phyloP scores from a whole-genome alignment of 2,329 filamentous ascomycete species.

The Verticillium dahliae region DNA sequence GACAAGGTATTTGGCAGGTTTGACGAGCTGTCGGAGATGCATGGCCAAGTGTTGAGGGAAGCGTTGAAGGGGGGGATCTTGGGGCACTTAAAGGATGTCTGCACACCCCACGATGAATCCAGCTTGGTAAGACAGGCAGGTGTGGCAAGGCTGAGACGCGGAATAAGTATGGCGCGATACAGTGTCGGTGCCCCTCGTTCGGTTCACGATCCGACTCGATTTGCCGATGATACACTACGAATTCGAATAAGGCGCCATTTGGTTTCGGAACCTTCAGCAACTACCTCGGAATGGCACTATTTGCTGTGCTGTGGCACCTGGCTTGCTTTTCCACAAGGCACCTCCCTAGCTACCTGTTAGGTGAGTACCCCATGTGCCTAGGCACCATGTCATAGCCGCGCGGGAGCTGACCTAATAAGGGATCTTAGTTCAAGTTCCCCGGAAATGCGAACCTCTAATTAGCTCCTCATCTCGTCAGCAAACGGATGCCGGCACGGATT shows the following conservation, averaged over 20 bases:
- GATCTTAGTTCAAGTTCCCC: no score
- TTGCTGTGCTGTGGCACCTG: no score
- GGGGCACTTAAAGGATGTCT: neutral
- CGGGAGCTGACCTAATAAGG: neutral
- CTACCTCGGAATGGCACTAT: no score
- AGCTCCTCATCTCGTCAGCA: neutral
- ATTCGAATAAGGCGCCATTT: no score
- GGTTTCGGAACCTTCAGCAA: no score
- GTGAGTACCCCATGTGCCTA: no score
- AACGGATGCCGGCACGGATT: neutral
- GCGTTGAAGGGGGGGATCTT: neutral
- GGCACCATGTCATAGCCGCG: neutral
- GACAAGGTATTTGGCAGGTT: neutral
- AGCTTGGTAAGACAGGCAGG: no score
- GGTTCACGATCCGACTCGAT: neutral
- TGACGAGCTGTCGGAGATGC: neutral
- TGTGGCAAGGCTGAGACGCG: neutral
- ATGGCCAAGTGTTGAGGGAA: neutral
- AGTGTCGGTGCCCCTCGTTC: no score
- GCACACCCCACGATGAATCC: neutral
- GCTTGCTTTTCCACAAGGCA: no score
- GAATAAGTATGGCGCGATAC: neutral
- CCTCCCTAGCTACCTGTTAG: no score
- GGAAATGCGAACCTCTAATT: no score
- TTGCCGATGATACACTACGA: neutral